Conservation (phyloP, 2,329 filamentous ascomycete species). For the Diaporthe destruens region DNA sequence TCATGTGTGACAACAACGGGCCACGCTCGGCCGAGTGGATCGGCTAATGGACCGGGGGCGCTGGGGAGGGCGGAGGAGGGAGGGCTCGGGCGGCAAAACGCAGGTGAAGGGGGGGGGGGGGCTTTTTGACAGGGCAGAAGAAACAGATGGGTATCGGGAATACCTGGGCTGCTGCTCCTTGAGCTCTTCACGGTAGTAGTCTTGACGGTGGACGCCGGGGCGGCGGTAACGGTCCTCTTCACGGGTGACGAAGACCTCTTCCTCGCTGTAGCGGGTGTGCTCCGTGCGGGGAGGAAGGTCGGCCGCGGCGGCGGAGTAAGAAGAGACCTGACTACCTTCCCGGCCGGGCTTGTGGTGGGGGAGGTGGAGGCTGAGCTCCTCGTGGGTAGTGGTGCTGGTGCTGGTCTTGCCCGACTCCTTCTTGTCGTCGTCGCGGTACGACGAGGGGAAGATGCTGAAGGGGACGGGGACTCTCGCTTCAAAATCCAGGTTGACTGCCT, state of each 20-base stretch:
- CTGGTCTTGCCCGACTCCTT: conserved; percentile 69
- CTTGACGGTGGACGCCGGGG: conserved; percentile 71
- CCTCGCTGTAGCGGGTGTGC: conserved; percentile 75
- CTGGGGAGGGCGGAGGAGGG: not conserved
- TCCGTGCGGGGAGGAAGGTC: conserved; percentile 71
- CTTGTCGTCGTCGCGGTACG: conserved; percentile 68
- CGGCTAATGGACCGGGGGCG: not conserved
- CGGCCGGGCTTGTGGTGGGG: conserved; percentile 88
- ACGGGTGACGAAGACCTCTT: conserved; percentile 86
- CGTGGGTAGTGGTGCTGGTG: conserved; percentile 72
- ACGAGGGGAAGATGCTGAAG: conserved; percentile 99
- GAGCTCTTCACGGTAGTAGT: conserved; percentile 66
- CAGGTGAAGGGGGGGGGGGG: not conserved
- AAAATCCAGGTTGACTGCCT: conserved; percentile 99
- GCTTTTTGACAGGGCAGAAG: not conserved
- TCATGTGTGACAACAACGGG: conserved; percentile 34
- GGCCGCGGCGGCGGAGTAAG: conserved; percentile 69
- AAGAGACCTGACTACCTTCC: conserved; percentile 84
- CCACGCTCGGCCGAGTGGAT: conserved; percentile 21
- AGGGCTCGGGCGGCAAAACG: not conserved
- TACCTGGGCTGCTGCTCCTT: conserved; percentile 47
- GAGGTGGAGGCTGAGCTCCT: conserved; percentile 89
- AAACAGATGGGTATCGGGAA: conserved; percentile 43
- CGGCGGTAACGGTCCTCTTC: conserved; percentile 82
- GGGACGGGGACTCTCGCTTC: conserved; percentile 99